A percentile compares a stretch with the other conserved stretches of the same genome.
phyloP scores from a whole-genome alignment of 768 basidiomycete genomes.

The Leccinum variicolor region DNA sequence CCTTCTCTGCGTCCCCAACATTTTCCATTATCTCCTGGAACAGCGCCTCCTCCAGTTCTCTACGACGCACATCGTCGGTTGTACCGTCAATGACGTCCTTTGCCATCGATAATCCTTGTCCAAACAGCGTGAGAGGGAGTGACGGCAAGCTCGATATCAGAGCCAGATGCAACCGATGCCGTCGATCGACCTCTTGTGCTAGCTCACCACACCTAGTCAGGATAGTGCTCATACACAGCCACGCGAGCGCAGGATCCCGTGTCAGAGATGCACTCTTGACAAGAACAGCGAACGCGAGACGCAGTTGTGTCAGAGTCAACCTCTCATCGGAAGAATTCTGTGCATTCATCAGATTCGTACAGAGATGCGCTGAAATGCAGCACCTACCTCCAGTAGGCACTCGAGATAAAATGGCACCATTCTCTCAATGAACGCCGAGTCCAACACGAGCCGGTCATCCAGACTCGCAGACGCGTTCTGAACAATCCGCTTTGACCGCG shows the following conservation, averaged over 20 bases:
- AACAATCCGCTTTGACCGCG: conserved; percentile 43
- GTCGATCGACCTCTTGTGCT: conserved; percentile 20
- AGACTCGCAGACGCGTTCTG: conserved; percentile 4
- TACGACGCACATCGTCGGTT: conserved; percentile 28
- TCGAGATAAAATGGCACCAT: conserved; percentile 73
- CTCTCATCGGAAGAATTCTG: conserved; percentile 64
- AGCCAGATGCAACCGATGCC: conserved; percentile 59
- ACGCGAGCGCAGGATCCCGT: conserved; percentile 49
- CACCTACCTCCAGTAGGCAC: conserved; percentile 65
- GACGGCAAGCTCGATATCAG: conserved; percentile 65
- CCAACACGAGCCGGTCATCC: conserved; percentile 13
- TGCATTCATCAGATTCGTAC: neutral
- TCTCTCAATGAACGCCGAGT: conserved; percentile 44
- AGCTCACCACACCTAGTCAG: conserved; percentile 42
- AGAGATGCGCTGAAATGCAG: neutral
- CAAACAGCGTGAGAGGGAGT: conserved; percentile 55
- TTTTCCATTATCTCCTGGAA: conserved; percentile 62
- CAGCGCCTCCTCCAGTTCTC: conserved; percentile 53
- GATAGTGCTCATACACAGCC: conserved; percentile 63
- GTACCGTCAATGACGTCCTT: conserved; percentile 30
- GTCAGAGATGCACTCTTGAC: conserved; percentile 54
- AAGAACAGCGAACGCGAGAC: conserved; percentile 72
- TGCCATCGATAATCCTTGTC: conserved; percentile 51
- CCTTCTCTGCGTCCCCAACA: conserved; percentile 69
- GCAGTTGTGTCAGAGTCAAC: conserved; percentile 62